phyloP scores from a whole-genome alignment of 1,139 yeast species.

The Debaryomycetaceae sp. region DNA sequence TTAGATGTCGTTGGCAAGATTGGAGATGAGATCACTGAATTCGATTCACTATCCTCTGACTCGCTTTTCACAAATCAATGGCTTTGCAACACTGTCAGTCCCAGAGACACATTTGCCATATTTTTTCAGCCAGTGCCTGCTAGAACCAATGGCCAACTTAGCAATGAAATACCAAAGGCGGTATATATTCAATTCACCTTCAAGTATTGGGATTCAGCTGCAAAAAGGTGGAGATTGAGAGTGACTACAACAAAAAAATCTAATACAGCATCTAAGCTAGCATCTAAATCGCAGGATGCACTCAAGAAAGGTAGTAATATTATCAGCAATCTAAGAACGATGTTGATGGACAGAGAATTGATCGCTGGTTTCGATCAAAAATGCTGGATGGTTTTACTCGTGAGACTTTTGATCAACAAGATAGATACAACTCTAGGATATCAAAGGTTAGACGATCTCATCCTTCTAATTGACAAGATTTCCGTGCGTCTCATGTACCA shows the following conservation, averaged over 20 bases:
- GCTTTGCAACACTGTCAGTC: constrained; percentile 23
- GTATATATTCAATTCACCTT: constrained; percentile 31
- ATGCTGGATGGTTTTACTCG: constrained; percentile 28
- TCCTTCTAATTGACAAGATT: constrained; percentile 23
- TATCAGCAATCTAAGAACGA: constrained; percentile 16
- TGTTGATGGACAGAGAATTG: constrained; percentile 25
- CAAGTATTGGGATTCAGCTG: constrained; percentile 23
- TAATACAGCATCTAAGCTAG: constrained; percentile 25
- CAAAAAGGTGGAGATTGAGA: constrained; percentile 21
- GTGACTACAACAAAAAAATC: constrained; percentile 27
- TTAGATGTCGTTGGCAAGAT: constrained; percentile 24
- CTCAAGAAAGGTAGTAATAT: constrained; percentile 12
- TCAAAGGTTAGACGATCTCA: constrained; percentile 28
- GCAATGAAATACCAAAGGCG: constrained; percentile 16
- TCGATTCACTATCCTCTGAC: constrained; percentile 30
- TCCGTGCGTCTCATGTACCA: constrained; percentile 26
- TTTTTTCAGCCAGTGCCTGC: constrained; percentile 33
- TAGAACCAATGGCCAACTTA: constrained; percentile 18
- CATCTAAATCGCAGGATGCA: constrained; percentile 14
- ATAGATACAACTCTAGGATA: constrained; percentile 36
- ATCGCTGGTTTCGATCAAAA: constrained; percentile 30
- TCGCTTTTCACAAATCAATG: constrained; percentile 35
- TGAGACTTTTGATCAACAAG: constrained; percentile 30
- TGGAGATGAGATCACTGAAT: constrained; percentile 30
- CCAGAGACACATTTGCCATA: constrained; percentile 24